Evolutionary conservation across 2,329 filamentous ascomycete genomes (phyloP).

Genomic region (Lithohypha guttulata): DNA sequence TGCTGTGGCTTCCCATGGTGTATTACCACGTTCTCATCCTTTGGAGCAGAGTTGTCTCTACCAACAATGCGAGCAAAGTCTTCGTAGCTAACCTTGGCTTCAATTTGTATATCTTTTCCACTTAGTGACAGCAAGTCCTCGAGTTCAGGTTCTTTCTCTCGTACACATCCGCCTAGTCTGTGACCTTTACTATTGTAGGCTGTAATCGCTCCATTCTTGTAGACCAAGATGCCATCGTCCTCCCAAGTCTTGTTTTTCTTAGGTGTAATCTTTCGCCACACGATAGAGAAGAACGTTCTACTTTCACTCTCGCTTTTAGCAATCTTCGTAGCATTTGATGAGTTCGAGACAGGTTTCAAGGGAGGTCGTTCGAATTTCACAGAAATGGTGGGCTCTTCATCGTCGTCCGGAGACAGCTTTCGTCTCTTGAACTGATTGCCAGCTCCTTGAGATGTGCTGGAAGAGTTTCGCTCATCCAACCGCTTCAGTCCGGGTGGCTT

Average conservation of each 20-base stretch:
- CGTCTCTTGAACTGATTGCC: constrained; percentile 27
- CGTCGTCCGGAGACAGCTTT: constrained; percentile 22
- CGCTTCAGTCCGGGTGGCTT: constrained; percentile 35
- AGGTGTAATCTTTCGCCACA: constrained; percentile 55
- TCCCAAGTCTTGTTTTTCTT: constrained; percentile 74
- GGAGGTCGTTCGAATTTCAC: constrained; percentile 7
- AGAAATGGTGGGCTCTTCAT: constrained; percentile 5
- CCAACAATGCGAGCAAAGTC: constrained; percentile 45
- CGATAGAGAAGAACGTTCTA: constrained; percentile 15
- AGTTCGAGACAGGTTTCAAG: constrained; percentile 22
- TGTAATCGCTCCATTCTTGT: constrained; percentile 46
- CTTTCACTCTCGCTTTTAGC: constrained; percentile 6
- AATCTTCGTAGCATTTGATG: constrained; percentile 27
- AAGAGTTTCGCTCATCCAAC: constrained; percentile 13
- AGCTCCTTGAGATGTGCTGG: constrained; percentile 13
- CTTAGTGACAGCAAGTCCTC: constrained; percentile 52
- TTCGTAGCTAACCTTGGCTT: constrained; percentile 48
- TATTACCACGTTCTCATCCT: constrained; percentile 2
- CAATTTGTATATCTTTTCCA: constrained; percentile 59
- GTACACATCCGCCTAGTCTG: constrained; percentile 49
- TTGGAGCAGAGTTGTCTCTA: constrained; percentile 22
- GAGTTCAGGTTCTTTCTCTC: constrained; percentile 45
- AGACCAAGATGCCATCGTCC: constrained; percentile 55
- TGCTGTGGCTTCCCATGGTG: neutral
- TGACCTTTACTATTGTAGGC: constrained; percentile 55